Evolutionary conservation across 257 asterid species (phyloP).

Genomic region (Nyctanthes arbortristis): DNA sequence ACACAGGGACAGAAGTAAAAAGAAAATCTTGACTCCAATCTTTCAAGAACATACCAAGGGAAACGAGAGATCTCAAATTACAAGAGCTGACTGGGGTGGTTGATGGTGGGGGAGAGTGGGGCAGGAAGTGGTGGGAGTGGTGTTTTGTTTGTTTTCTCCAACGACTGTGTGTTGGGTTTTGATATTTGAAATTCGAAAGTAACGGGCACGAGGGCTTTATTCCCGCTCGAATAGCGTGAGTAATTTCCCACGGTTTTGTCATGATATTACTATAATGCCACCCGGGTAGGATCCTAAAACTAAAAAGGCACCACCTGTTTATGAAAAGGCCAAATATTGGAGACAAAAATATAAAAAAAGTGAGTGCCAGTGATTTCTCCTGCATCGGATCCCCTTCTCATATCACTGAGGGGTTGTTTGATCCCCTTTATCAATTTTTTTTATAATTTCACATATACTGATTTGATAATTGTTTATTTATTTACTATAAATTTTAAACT

Average conservation of each 20-base stretch:
- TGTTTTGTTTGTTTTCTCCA: slow-evolving; percentile 22
- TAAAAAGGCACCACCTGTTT: slow-evolving; percentile 56
- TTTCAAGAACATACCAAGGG: neutral
- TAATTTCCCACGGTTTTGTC: slow-evolving; percentile 15
- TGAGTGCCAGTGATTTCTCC: neutral
- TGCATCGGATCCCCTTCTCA: slow-evolving; percentile 16
- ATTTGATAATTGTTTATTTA: too few relatives aligned
- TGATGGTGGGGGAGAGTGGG: neutral
- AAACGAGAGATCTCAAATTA: neutral
- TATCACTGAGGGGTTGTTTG: too few relatives aligned
- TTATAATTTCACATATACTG: too few relatives aligned
- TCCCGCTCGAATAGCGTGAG: slow-evolving; percentile 46
- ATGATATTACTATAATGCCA: slow-evolving; percentile 37
- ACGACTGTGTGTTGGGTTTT: slow-evolving; percentile 38
- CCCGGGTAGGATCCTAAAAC: slow-evolving; percentile 38
- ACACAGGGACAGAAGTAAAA: neutral
- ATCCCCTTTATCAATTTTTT: neutral
- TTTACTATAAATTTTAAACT: too few relatives aligned
- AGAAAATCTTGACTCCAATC: neutral
- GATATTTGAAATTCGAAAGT: slow-evolving; percentile 57
- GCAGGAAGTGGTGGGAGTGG: neutral
- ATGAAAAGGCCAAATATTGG: slow-evolving; percentile 42
- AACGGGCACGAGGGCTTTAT: slow-evolving; percentile 10
- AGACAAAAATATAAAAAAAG: slow-evolving; percentile 17
- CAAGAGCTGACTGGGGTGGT: neutral